These are phyloP conservation scores for Lentithecium fluviatile DNA, from an alignment of 495 filamentous ascomycete species.

Conservation along the genomic window DNA sequence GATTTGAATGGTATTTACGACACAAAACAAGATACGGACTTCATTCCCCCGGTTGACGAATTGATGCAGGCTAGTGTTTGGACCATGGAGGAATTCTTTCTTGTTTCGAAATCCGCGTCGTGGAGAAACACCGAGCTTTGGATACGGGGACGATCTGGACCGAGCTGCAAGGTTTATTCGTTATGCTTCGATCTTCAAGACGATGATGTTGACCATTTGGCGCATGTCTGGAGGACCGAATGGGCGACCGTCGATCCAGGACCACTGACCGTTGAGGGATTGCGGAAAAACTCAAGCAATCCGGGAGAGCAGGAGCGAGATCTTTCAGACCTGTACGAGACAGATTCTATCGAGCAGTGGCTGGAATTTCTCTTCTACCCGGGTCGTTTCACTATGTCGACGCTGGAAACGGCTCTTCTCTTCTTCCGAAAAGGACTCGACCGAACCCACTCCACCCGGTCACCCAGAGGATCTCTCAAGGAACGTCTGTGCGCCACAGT, in stretches of 20 bases:
- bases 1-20: conserved; percentile 66
- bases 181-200: conserved; percentile 47
- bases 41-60: conserved; percentile 69
- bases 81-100: conserved; percentile 84
- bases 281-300: conserved; percentile 33
- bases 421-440: conserved; percentile 55
- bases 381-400: conserved; percentile 69
- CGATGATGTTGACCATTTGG: conserved; percentile 40
- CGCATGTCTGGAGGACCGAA: conserved; percentile 59
- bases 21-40: conserved; percentile 57
- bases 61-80: conserved; percentile 57
- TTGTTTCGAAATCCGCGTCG: conserved; percentile 53
- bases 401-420: conserved; percentile 76
- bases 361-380: conserved; percentile 71
- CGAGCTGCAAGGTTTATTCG: conserved; percentile 67
- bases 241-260: conserved; percentile 69
- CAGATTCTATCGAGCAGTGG: conserved; percentile 39
- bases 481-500: conserved; percentile 70
- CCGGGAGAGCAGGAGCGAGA: conserved; percentile 34
- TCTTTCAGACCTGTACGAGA: conserved; percentile 1
- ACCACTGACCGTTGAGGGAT: conserved; percentile 31
- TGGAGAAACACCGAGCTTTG: conserved; percentile 66
- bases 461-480: conserved; percentile 54
- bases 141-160: conserved; percentile 80
- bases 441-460: not conserved